Evolutionary conservation across 345 rosid genomes (phyloP), one percentile per base, ranked within the genome.

Genomic region (Boechera stricta): DNA sequence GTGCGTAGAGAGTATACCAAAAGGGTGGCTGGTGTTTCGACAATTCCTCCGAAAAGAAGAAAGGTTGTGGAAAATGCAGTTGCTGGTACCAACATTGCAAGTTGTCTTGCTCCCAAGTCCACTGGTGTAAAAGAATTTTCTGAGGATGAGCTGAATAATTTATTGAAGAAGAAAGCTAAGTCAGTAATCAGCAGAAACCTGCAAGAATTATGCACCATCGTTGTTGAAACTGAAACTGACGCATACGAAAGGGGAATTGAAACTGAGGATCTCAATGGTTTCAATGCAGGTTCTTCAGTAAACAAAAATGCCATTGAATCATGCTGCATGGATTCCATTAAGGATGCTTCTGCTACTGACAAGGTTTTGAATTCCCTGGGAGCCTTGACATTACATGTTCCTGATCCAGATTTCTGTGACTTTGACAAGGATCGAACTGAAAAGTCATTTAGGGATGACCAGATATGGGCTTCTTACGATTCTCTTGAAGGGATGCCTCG

Each of bases 391-490:
- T 69, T 87, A 49, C 79, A 73, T 62, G 96, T 90, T 45, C 88
- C 88, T 32, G 87, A 86, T 72, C 76, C 96, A 21, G 93, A 89
- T 72, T 86, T 89, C 76, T 80, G 88, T 57, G 85, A 90, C 80
- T 88, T 90, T 76, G 86, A 90, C 77, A 82, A 80, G 80, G 89
- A 86, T 44, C 78, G 93, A 73, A 75, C 81, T 11, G 93, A 88
- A 72, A 83, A 64, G 44, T 85, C 87, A 6, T 87, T 90, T 58
- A 79, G 54, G 6, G 86, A 82, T 13, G 78, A 79, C 69, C 89
- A 89, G 77, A 67, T 90, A n/a, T 90, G 93, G 96, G 90, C 93
- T 75, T 86, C 81, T 33, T 90, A 90, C 56, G 91, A 90, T 73
- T 84, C 76, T 31, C 71, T 81, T 64, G 93, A 90, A 78, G 93